Evolutionary conservation across 192 early-diverging fungal species (phyloP), one percentile per base, ranked within the genome.

Genomic region (Coemansia guatemalensis): DNA sequence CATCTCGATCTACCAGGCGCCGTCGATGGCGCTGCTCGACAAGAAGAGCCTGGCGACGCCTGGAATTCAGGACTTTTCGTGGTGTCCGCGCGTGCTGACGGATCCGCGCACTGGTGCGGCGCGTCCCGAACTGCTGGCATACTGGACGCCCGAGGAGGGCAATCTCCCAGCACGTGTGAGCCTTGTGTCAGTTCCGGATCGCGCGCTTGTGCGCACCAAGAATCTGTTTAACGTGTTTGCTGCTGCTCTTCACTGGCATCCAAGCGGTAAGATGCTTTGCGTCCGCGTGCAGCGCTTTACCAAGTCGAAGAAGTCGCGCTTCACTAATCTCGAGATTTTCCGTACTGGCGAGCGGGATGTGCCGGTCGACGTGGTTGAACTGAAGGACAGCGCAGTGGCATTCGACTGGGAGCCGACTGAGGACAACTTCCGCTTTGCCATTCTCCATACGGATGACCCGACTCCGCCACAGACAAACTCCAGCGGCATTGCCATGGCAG

Each of bases 151-250:
- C 32, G 93, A 97, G 75, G 83, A 89, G 60, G 95, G 90, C 64
- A 90, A 98, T 81, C 95, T 93, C 74, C 97, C 97, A 30, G 97
- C 97, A 3, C 88, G 96, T 71, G 96, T 98, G n/a, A 95, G 93
- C 22, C 67, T 99, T 30, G 73, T 95, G 63, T 81, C 83, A 39
- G 71, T 98, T n/a, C 96, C 95, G 25, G 75, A 62, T 62, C 89
- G 91, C 73, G 88, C 94, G 55, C 86, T 96, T 58, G 59, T 97
- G 41, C 89, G 95, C 59, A 97, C 94, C 54, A 99, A 98, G 88
- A 98, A 98, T 81, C 86, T 99, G 86, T 95, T 97, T 84, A 95
- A 88, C 79, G 95, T 97, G 32, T 87, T 83, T 53, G 86, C 90
- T 49, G 93, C 91, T 69, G 91, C 92, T 53, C 80, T 99, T 56